phyloP scores from a whole-genome alignment of 495 filamentous ascomycete genomes.

The Xylaria longipes region DNA sequence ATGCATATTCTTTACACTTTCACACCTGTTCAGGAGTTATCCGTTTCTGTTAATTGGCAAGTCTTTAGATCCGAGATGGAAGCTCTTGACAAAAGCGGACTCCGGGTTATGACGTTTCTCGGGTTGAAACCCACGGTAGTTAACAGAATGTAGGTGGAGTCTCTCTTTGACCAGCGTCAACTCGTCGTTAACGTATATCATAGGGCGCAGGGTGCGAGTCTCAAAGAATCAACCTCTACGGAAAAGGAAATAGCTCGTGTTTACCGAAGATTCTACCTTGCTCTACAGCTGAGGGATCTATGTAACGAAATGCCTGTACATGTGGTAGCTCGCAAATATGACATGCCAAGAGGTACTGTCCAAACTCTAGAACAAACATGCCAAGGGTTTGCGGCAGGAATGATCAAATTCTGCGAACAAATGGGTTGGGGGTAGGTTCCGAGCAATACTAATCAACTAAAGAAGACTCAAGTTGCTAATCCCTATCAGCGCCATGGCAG shows the following conservation, averaged over 20 bases:
- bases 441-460: slow-evolving; percentile 24
- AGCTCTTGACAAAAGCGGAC: slow-evolving; percentile 69
- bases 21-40: slow-evolving; percentile 69
- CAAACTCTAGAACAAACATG: slow-evolving; percentile 78
- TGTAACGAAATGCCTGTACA: slow-evolving; percentile 81
- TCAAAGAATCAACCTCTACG: slow-evolving; percentile 67
- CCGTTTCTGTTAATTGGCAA: slow-evolving; percentile 70
- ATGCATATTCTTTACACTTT: slow-evolving; percentile 87
- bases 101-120: slow-evolving; percentile 71
- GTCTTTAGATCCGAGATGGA: slow-evolving; percentile 76
- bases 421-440: slow-evolving; percentile 70
- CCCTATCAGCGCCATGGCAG: slow-evolving; percentile 61
- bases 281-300: slow-evolving; percentile 80
- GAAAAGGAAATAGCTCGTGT: slow-evolving; percentile 67
- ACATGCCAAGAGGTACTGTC: slow-evolving; percentile 70
- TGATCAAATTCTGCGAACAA: slow-evolving; percentile 75
- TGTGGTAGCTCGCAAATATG: slow-evolving; percentile 71
- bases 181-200: slow-evolving; percentile 31
- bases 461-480: slow-evolving; percentile 29
- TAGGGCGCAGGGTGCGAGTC: slow-evolving; percentile 72
- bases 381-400: slow-evolving; percentile 78
- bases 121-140: slow-evolving; percentile 72
- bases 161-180: not conserved
- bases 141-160: slow-evolving; percentile 66
- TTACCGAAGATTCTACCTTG: slow-evolving; percentile 80